Percentiles rank a stretch among this genome's conserved stretches.
Evolutionary conservation across 1,139 yeast genomes (phyloP).

Genomic region (Yarrowia galli): DNA sequence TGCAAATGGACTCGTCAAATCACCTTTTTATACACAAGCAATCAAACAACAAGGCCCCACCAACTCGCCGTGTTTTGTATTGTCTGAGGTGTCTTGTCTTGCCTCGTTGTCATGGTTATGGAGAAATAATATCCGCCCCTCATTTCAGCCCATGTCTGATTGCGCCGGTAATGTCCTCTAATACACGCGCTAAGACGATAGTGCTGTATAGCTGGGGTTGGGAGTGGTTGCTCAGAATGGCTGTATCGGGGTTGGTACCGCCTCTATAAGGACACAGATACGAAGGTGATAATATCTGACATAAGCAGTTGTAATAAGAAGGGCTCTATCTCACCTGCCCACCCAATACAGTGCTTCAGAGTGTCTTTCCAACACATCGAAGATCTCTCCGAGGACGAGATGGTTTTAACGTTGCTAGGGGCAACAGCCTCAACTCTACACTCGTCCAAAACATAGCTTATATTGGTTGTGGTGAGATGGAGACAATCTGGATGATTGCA

Average conservation of each 20-base stretch:
- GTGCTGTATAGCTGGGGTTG: slow-evolving; percentile 6
- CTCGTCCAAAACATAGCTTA: no score
- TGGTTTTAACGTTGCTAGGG: slow-evolving; percentile 10
- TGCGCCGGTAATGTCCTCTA: not conserved
- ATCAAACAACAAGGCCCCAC: not conserved
- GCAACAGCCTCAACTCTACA: slow-evolving; percentile 18
- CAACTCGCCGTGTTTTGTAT: not conserved
- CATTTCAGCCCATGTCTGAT: not conserved
- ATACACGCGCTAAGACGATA: not conserved
- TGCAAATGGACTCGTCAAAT: not conserved
- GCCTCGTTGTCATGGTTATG: not conserved
- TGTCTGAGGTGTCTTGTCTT: not conserved
- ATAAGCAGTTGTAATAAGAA: not conserved
- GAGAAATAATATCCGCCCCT: not conserved
- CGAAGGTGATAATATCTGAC: not conserved
- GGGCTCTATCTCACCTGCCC: not conserved
- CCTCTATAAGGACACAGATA: no score
- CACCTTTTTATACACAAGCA: not conserved
- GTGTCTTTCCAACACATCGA: not conserved
- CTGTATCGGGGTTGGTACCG: not conserved
- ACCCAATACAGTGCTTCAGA: not conserved
- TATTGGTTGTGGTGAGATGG: no score
- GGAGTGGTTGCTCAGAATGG: not conserved
- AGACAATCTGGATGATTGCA: not conserved
- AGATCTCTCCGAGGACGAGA: slow-evolving; percentile 22